Conservation (phyloP, 306 rosid species). For the Vigna mungo region DNA sequence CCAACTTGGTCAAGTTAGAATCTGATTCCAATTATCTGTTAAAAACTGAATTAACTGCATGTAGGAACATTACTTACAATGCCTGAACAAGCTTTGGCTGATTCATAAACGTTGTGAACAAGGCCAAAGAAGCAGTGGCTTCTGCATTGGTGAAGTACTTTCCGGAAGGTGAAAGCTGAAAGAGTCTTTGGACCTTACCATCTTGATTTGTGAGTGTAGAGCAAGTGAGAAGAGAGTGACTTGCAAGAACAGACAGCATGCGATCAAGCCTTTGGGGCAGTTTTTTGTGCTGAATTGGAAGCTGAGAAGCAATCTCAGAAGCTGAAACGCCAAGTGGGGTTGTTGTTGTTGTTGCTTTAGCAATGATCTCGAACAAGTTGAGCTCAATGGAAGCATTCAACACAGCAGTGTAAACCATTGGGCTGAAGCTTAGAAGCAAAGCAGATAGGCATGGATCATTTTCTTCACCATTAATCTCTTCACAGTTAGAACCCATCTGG, state of each 20-base stretch:
- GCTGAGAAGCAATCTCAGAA: conserved; percentile 35
- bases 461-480: background rate
- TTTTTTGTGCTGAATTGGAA: conserved; percentile 10
- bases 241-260: conserved; percentile 41
- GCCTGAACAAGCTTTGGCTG: background rate
- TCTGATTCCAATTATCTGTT: background rate
- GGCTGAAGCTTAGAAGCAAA: conserved; percentile 9
- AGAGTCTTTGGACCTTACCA: conserved; percentile 20
- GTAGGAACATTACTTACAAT: background rate
- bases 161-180: conserved; percentile 30
- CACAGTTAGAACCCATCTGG: background rate
- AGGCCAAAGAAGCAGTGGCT: background rate
- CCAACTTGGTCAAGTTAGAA: background rate
- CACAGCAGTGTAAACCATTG: conserved; percentile 7
- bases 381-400: conserved; percentile 38
- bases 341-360: background rate
- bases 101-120: background rate
- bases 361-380: conserved; percentile 43
- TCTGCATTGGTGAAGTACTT: conserved; percentile 33
- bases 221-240: conserved; percentile 42
- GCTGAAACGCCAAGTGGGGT: conserved; percentile 25
- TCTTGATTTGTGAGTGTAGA: background rate
- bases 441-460: conserved; percentile 39
- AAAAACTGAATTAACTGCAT: no score
- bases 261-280: conserved; percentile 39